Evolutionary conservation across 257 asterid genomes (phyloP), one percentile per base, ranked within the genome.

Genomic region (Capsicum baccatum): DNA sequence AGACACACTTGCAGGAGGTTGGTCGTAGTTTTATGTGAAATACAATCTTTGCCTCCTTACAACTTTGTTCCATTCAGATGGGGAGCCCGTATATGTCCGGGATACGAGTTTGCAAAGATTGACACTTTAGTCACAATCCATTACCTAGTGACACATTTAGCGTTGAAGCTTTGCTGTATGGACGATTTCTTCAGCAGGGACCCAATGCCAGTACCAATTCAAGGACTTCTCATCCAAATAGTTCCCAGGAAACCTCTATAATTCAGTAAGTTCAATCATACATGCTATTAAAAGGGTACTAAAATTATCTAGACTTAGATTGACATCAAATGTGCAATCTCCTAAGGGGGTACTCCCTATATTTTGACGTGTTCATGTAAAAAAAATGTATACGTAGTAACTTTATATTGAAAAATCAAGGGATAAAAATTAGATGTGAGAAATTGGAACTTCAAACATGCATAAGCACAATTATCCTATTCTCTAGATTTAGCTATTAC

Each of bases 51-150:
- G 66, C 94, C 95, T 58, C 93, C 97, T 60, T 92, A 94, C 85
- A 80, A 89, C 85, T 90, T 86, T 89, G 58, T 93, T 57, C 96
- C 96, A 33, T 93, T 93, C 3, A 95, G 98, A 67, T 95, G 92
- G 17, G 98, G 97, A 7, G 64, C 88, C 62, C 92, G 93, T 8
- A 91, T 91, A 26, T 94, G 98, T 86, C 97, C 97, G 2, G 98
- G 97, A 73, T 91, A 92, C 10, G 97, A 94, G 87, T 91, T 92
- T 55, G 97, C 97, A 9, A 89, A 86, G 92, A 87, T 93, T 21
- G 95, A 92, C 82, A 94, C 91, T 7, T 84, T 93, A 5, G 89
- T 92, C 55, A 83, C 93, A 0, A 71, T 93, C 81, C 94, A 91
- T 87, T 90, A 87, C 62, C 83, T 94, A 68, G 90, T 93, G 47